Percentiles rank a stretch among this genome's conserved stretches.
phyloP scores from a whole-genome alignment of 2,329 filamentous ascomycete genomes.

The Fusarium bactridioides region DNA sequence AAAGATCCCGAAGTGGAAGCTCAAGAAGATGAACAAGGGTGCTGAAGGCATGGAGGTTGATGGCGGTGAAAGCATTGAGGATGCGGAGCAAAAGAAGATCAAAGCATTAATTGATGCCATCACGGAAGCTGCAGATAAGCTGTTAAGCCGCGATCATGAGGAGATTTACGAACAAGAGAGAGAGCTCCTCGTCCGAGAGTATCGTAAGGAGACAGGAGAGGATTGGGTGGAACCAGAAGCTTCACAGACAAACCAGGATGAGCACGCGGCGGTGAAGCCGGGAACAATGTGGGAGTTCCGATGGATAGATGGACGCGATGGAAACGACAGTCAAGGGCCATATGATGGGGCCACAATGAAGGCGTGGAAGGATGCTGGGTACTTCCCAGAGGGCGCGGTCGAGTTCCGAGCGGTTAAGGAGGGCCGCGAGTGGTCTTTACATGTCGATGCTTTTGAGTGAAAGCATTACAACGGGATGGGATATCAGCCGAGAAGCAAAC shows the following conservation, averaged over 20 bases:
- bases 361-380: constrained; percentile 89
- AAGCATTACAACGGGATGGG: constrained; percentile 9
- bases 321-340: constrained; percentile 80
- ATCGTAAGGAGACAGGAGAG: constrained; percentile 84
- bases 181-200: constrained; percentile 84
- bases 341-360: constrained; percentile 88
- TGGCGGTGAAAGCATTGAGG: constrained; percentile 54
- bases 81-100: constrained; percentile 73
- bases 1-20: constrained; percentile 71
- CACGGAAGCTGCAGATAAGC: constrained; percentile 87
- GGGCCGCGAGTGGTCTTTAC: constrained; percentile 61
- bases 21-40: constrained; percentile 70
- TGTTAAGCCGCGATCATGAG: constrained; percentile 81
- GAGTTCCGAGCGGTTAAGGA: constrained; percentile 73
- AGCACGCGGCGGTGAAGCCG: constrained; percentile 27
- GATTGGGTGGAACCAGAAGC: constrained; percentile 71
- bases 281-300: constrained; percentile 79
- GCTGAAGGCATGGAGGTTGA: constrained; percentile 75
- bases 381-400: constrained; percentile 80
- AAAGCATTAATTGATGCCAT: constrained; percentile 80
- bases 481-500: constrained; percentile 19
- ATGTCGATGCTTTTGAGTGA: constrained; percentile 60
- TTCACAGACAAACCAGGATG: constrained; percentile 41
- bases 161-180: constrained; percentile 94
- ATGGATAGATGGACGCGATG: constrained; percentile 89